phyloP scores from a whole-genome alignment of 108 stramenopile genomes.

The Discostella stelligeroides region DNA sequence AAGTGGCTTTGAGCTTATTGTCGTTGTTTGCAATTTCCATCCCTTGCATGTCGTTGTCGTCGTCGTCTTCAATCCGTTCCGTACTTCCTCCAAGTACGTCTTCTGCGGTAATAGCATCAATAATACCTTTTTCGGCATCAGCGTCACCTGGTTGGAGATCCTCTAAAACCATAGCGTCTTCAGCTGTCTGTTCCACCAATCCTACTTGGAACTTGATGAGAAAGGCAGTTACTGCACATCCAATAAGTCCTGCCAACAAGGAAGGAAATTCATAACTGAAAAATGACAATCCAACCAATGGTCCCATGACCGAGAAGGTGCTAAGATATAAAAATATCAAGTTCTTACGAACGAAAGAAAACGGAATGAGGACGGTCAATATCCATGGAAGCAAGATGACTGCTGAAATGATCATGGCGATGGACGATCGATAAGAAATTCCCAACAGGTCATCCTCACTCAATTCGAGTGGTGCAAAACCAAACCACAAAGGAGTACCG shows the following conservation, averaged over 20 bases:
- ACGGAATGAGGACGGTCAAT: slow-evolving; percentile 52
- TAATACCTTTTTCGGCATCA: neutral
- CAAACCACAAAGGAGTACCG: slow-evolving; percentile 77
- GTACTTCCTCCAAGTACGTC: too few relatives aligned
- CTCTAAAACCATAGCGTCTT: slow-evolving; percentile 6
- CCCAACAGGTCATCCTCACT: slow-evolving; percentile 49
- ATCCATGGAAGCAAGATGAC: slow-evolving; percentile 54
- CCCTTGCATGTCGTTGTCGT: too few relatives aligned
- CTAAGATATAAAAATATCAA: slow-evolving; percentile 51
- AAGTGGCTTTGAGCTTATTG: too few relatives aligned
- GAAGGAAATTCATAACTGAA: slow-evolving; percentile 64
- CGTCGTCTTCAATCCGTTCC: too few relatives aligned
- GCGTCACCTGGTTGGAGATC: neutral
- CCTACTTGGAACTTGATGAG: slow-evolving; percentile 57
- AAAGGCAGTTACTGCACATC: slow-evolving; percentile 46
- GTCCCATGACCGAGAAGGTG: slow-evolving; percentile 35
- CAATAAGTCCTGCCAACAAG: slow-evolving; percentile 65
- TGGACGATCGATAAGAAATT: slow-evolving; percentile 52
- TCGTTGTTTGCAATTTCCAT: too few relatives aligned
- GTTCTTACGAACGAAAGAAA: slow-evolving; percentile 44
- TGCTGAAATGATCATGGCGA: slow-evolving; percentile 46
- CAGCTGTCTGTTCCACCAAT: slow-evolving; percentile 4
- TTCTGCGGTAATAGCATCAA: too few relatives aligned
- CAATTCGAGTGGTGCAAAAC: slow-evolving; percentile 35
- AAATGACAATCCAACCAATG: slow-evolving; percentile 52